Evolutionary conservation across 495 filamentous ascomycete species (phyloP).

Genomic region (Lophiostoma macrostomum): DNA sequence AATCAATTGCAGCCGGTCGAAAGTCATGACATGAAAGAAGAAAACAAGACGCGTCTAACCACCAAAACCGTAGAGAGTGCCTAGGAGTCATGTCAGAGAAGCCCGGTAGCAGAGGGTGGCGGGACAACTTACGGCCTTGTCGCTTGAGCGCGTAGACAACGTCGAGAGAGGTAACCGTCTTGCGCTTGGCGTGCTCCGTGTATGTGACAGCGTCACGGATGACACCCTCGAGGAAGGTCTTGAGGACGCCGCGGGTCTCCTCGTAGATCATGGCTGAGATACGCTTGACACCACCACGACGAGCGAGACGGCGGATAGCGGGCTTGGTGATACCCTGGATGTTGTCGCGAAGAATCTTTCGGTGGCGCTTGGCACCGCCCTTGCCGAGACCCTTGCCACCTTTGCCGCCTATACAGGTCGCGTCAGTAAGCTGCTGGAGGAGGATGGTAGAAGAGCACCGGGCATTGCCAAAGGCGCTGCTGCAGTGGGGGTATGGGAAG

Average conservation of each 20-base stretch:
- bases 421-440: slow-evolving; percentile 29
- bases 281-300: slow-evolving; percentile 68
- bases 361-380: slow-evolving; percentile 65
- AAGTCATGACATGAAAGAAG: slow-evolving; percentile 32
- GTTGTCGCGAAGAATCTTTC: slow-evolving; percentile 53
- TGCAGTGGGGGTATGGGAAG: slow-evolving; percentile 22
- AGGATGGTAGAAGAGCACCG: slow-evolving; percentile 1
- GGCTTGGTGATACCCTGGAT: slow-evolving; percentile 99
- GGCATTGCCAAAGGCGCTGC: not conserved
- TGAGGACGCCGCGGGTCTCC: slow-evolving; percentile 99
- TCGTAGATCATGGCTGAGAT: slow-evolving; percentile 99
- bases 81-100: slow-evolving; percentile 27
- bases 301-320: slow-evolving; percentile 98
- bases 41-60: slow-evolving; percentile 58
- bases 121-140: slow-evolving; percentile 77
- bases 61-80: slow-evolving; percentile 80
- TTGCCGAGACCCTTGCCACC: slow-evolving; percentile 52
- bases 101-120: not conserved
- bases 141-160: slow-evolving; percentile 97
- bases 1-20: slow-evolving; percentile 1
- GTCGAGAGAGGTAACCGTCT: slow-evolving; percentile 95
- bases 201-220: slow-evolving; percentile 72
- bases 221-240: slow-evolving; percentile 99
- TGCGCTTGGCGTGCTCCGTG: slow-evolving; percentile 98
- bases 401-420: slow-evolving; percentile 43